Percentiles rank a stretch among this genome's conserved stretches.
Conservation (phyloP, 2,329 filamentous ascomycete genomes). For the Pestalotiopsis sp. region DNA sequence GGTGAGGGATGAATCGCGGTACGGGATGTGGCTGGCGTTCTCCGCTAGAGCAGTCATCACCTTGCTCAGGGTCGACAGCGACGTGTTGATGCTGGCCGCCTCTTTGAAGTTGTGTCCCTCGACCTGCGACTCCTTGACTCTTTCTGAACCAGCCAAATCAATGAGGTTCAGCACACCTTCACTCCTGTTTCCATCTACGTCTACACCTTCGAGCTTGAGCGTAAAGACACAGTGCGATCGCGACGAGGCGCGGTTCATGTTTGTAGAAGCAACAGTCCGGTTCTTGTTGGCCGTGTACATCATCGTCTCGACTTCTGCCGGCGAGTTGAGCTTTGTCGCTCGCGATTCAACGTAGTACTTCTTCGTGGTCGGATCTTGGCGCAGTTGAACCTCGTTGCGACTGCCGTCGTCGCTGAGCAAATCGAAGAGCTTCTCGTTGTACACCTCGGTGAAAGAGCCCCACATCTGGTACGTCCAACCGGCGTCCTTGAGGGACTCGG, state of each 20-base stretch:
- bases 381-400: conserved; percentile 87
- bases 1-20: conserved; percentile 19
- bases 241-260: conserved; percentile 91
- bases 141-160: conserved; percentile 90
- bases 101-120: conserved; percentile 18
- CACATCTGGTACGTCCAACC: conserved; percentile 95
- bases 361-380: conserved; percentile 62
- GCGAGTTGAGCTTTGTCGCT: conserved; percentile 64
- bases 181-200: conserved; percentile 69
- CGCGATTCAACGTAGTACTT: conserved; percentile 30
- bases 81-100: conserved; percentile 24
- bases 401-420: conserved; percentile 66
- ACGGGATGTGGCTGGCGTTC: conserved; percentile 14
- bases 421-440: conserved; percentile 96
- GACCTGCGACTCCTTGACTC: conserved; percentile 46
- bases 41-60: conserved; percentile 18
- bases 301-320: conserved; percentile 77
- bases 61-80: conserved; percentile 16
- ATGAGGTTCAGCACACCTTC: conserved; percentile 95
- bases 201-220: conserved; percentile 72
- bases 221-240: conserved; percentile 97
- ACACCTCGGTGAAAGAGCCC: conserved; percentile 94
- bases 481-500: conserved; percentile 80
- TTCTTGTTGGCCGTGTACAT: conserved; percentile 80
- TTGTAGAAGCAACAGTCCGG: conserved; percentile 92